Percentiles rank a stretch among this genome's conserved stretches.
Conservation (phyloP, 148 eudicot species). For the Chenopodium quinoa region DNA sequence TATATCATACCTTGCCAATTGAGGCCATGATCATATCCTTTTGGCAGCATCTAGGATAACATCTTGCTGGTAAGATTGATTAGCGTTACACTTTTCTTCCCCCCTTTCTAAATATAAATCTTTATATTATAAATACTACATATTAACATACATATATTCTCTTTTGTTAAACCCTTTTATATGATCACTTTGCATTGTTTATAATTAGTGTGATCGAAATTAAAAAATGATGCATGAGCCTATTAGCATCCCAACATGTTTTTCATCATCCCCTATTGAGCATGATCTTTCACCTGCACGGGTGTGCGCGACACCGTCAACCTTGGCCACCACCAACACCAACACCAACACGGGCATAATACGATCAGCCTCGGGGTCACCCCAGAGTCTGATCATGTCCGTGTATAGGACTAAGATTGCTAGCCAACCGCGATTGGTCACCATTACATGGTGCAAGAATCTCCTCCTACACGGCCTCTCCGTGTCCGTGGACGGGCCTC, state of each 20-base stretch:
- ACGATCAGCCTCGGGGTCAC: conserved; percentile 41
- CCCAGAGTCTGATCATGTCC: conserved; percentile 77
- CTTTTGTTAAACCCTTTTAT: not conserved
- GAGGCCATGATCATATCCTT: conserved; percentile 29
- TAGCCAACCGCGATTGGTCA: conserved; percentile 51
- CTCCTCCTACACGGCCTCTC: conserved; percentile 72
- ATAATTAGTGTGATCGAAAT: conserved; percentile 10
- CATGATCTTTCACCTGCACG: conserved; percentile 24
- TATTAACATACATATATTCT: not conserved
- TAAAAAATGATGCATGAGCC: conserved; percentile 41
- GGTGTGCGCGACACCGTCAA: conserved; percentile 14
- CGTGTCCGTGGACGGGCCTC: conserved; percentile 58
- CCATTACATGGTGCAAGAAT: conserved; percentile 87
- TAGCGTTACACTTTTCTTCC: conserved; percentile 12
- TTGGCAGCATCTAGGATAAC: conserved; percentile 22
- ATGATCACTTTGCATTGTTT: conserved; percentile 11
- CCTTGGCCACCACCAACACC: not conserved
- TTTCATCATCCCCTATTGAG: conserved; percentile 33
- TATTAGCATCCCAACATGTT: conserved; percentile 42
- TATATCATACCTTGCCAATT: conserved; percentile 16
- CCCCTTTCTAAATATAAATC: not conserved
- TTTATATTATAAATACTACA: not conserved
- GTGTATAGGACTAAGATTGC: conserved; percentile 63
- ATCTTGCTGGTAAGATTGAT: conserved; percentile 32
- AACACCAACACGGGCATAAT: conserved; percentile 20